These are phyloP conservation scores for Amorphotheca resinae DNA, from an alignment of 495 filamentous ascomycete genomes.

Conservation along the genomic window DNA sequence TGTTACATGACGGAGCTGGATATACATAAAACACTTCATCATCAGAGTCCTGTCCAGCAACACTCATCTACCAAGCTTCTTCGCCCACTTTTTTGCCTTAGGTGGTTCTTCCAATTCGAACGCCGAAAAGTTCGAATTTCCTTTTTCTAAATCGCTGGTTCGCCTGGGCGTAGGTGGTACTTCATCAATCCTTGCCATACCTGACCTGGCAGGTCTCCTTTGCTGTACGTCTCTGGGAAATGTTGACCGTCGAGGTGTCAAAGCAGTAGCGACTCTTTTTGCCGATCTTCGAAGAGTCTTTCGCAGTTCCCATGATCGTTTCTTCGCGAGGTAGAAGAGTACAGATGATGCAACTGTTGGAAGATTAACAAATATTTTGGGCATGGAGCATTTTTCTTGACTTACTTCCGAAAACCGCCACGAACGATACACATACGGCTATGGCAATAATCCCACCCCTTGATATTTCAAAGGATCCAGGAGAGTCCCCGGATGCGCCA, in stretches of 20 bases:
- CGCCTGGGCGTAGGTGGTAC: constrained; percentile 37
- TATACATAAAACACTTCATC: no score
- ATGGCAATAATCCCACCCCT: constrained; percentile 49
- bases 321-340: constrained; percentile 44
- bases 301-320: constrained; percentile 41
- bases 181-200: constrained; percentile 32
- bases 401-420: constrained; percentile 45
- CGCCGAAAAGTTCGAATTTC: constrained; percentile 18
- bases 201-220: constrained; percentile 15
- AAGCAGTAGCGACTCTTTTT: constrained; percentile 36
- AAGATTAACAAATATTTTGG: constrained; percentile 11
- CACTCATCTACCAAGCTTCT: constrained; percentile 11
- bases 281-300: constrained; percentile 40
- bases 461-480: constrained; percentile 39
- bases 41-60: constrained; percentile 1
- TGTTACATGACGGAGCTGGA: constrained; percentile 1
- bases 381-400: constrained; percentile 1
- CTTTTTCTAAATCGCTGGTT: constrained; percentile 40
- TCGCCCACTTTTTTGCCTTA: constrained; percentile 15
- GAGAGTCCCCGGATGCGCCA: constrained; percentile 40
- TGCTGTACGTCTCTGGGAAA: constrained; percentile 39
- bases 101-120: constrained; percentile 19
- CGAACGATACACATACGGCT: constrained; percentile 44
- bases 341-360: constrained; percentile 31
- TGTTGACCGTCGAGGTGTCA: constrained; percentile 40